phyloP scores from a whole-genome alignment of 305 asterid genomes.

The Euphrasia arctica region DNA sequence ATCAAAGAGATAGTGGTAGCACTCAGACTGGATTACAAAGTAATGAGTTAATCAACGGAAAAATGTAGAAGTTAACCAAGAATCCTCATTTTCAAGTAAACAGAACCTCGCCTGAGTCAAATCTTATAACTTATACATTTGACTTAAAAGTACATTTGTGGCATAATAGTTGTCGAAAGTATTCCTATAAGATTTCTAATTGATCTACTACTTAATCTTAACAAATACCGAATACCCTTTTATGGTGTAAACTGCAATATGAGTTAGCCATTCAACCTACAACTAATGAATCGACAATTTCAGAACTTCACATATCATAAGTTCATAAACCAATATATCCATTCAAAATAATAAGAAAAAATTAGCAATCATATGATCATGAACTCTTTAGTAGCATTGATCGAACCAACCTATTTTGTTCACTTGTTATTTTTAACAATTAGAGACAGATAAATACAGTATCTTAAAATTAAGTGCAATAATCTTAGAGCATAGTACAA shows the following conservation, averaged over 20 bases:
- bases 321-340: not conserved
- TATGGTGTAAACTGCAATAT: not conserved
- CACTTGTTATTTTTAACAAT: not conserved
- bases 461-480: too few species aligned
- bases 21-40: slow-evolving; percentile 55
- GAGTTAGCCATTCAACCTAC: not conserved
- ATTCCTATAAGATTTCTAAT: not conserved
- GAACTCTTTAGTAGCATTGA: not conserved
- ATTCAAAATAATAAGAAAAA: not conserved
- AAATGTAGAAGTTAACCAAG: not conserved
- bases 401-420: not conserved
- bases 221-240: not conserved
- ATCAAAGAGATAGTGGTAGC: slow-evolving; percentile 90
- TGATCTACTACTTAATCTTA: not conserved
- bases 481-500: not conserved
- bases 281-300: not conserved
- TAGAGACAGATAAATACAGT: not conserved
- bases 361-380: not conserved
- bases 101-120: not conserved
- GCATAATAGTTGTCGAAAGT: not conserved
- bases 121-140: not conserved
- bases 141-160: not conserved
- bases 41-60: not conserved
- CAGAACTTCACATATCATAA: not conserved
- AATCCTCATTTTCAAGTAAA: not conserved